These are phyloP conservation scores for Moesziomyces globuligerus DNA, from an alignment of 1,284 basidiomycete genomes.

Conservation along the genomic window DNA sequence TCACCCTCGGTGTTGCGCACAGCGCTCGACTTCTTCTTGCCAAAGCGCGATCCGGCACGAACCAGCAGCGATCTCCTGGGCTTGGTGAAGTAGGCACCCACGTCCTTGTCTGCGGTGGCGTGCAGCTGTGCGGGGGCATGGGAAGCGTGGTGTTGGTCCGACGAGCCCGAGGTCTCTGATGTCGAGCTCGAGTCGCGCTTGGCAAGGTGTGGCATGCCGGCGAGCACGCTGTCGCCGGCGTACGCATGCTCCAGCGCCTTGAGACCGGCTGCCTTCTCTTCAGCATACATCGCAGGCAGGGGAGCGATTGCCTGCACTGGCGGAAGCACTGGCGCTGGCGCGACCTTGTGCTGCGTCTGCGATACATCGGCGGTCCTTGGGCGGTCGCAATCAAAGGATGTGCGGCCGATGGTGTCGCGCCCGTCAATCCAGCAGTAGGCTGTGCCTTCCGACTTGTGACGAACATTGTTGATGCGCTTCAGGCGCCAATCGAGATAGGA, in stretches of 20 bases:
- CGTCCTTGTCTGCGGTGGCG: constrained; percentile 20
- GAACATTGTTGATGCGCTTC: constrained; percentile 36
- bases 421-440: constrained; percentile 35
- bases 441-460: constrained; percentile 28
- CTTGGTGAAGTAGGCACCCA: constrained; percentile 24
- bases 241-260: constrained; percentile 30
- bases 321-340: constrained; percentile 6
- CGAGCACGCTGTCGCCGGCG: constrained; percentile 27
- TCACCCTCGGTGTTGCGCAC: constrained; percentile 3
- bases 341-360: background rate
- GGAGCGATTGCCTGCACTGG: background rate
- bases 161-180: constrained; percentile 36
- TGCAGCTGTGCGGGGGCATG: constrained; percentile 15
- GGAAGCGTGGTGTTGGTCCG: constrained; percentile 19
- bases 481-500: constrained; percentile 51
- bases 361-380: background rate
- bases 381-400: constrained; percentile 20
- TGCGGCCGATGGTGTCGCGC: constrained; percentile 42
- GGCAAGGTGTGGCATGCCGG: constrained; percentile 32
- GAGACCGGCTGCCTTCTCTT: constrained; percentile 29
- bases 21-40: constrained; percentile 12
- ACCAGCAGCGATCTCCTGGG: constrained; percentile 19
- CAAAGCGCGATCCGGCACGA: constrained; percentile 22
- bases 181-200: constrained; percentile 39
- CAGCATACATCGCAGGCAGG: constrained; percentile 15